Conservation (phyloP, 345 rosid genomes). For the Lumnitzera littorea region DNA sequence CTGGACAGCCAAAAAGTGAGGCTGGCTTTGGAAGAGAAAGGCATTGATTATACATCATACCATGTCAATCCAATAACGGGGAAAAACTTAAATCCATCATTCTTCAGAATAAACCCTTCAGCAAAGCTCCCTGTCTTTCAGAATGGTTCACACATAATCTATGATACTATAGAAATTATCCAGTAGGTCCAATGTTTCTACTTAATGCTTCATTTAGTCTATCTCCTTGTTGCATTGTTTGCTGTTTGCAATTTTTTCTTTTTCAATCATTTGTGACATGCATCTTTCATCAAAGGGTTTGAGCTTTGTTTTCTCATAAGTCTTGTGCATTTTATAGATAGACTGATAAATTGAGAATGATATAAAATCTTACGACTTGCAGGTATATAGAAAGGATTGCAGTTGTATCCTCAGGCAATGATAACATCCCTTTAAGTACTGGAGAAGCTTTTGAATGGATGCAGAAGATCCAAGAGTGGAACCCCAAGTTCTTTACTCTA, state of each 20-base stretch:
- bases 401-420: slow-evolving; percentile 42
- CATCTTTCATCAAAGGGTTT: too few relatives aligned
- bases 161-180: slow-evolving; percentile 70
- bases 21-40: slow-evolving; percentile 85
- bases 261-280: too few relatives aligned
- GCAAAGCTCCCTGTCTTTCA: slow-evolving; percentile 78
- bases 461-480: slow-evolving; percentile 69
- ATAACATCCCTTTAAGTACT: slow-evolving; percentile 30
- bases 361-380: slow-evolving; percentile 4
- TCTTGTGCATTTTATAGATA: background rate
- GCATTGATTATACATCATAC: slow-evolving; percentile 82
- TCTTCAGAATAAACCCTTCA: slow-evolving; percentile 64
- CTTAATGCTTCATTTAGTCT: background rate
- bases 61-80: slow-evolving; percentile 79
- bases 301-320: too few relatives aligned
- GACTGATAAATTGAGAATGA: background rate
- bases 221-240: too few relatives aligned
- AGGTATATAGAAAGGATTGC: slow-evolving; percentile 82
- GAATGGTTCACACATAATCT: slow-evolving; percentile 66
- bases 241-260: too few relatives aligned
- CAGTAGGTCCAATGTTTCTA: slow-evolving; percentile 40
- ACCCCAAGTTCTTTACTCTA: slow-evolving; percentile 68
- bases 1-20: slow-evolving; percentile 85
- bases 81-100: slow-evolving; percentile 74
- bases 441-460: slow-evolving; percentile 62